phyloP scores from a whole-genome alignment of 2,329 filamentous ascomycete species.

The Leptographium lundbergii region DNA sequence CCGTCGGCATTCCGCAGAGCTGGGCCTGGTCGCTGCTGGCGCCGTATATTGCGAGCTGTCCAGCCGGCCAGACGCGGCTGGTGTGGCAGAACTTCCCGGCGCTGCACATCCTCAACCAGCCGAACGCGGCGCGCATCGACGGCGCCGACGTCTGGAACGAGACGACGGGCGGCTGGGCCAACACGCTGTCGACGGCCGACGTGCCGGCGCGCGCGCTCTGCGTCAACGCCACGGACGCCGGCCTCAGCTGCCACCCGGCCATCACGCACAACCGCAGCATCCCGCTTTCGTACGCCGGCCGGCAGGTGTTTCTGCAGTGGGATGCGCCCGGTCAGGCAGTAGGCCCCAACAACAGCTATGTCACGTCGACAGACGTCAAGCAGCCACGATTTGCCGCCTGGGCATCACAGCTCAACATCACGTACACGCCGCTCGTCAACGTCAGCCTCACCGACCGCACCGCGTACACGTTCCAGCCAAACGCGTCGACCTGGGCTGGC shows the following conservation, averaged over 20 bases:
- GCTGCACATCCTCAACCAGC: constrained; percentile 60
- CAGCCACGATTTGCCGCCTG: constrained; percentile 57
- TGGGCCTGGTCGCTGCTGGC: constrained; percentile 77
- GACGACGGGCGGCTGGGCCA: constrained; percentile 46
- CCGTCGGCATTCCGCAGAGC: constrained; percentile 65
- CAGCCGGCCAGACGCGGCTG: constrained; percentile 57
- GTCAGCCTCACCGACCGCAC: constrained; percentile 31
- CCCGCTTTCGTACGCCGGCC: constrained; percentile 63
- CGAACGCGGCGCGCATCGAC: constrained; percentile 57
- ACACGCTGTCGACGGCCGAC: constrained; percentile 37
- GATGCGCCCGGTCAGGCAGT: constrained; percentile 54
- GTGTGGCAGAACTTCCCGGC: constrained; percentile 78
- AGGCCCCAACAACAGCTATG: constrained; percentile 73
- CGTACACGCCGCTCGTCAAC: constrained; percentile 50
- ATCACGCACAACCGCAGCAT: constrained; percentile 57
- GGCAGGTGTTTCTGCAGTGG: constrained; percentile 59
- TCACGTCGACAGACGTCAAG: constrained; percentile 49
- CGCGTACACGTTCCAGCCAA: constrained; percentile 62
- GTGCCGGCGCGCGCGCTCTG: constrained; percentile 37
- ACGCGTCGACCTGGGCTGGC: constrained; percentile 51
- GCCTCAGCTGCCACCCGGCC: constrained; percentile 47
- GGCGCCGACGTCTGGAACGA: constrained; percentile 50
- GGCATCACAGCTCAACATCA: constrained; percentile 66
- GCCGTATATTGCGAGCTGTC: constrained; percentile 69
- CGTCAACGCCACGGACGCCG: constrained; percentile 38